Evolutionary conservation across 306 rosid genomes (phyloP).

Genomic region (Cucurbita moschata): DNA sequence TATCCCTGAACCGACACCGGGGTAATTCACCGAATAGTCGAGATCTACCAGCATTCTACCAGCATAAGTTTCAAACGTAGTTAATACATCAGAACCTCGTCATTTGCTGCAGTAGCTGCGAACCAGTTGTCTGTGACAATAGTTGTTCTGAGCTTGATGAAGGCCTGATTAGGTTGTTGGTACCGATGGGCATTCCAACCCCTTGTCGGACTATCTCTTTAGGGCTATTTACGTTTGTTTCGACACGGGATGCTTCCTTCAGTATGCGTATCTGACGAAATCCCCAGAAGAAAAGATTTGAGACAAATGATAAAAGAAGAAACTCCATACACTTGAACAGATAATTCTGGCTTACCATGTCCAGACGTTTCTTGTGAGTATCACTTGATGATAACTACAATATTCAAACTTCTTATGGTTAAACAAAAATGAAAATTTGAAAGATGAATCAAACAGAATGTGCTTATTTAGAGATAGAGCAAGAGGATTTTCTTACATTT

Average conservation of each 20-base stretch:
- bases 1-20: not conserved
- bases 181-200: conserved; percentile 38
- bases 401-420: conserved; percentile 15
- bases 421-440: not conserved
- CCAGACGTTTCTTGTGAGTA: conserved; percentile 70
- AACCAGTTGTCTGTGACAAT: conserved; percentile 32
- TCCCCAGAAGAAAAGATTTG: not conserved
- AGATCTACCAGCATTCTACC: not conserved
- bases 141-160: conserved; percentile 35
- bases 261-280: conserved; percentile 53
- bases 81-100: conserved; percentile 17
- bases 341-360: conserved; percentile 42
- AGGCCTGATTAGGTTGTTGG: conserved; percentile 29
- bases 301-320: conserved; percentile 5
- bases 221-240: conserved; percentile 31
- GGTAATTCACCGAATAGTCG: not conserved
- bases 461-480: not conserved
- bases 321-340: not conserved
- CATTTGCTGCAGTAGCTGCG: conserved; percentile 41
- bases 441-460: not conserved
- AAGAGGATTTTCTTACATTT: conserved; percentile 33
- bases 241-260: conserved; percentile 50
- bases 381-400: conserved; percentile 51
- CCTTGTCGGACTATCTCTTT: conserved; percentile 69
- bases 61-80: not conserved